Base-by-base conservation (phyloP, 2,329 filamentous ascomycete species). In the Colletotrichum eremochloae region DNA sequence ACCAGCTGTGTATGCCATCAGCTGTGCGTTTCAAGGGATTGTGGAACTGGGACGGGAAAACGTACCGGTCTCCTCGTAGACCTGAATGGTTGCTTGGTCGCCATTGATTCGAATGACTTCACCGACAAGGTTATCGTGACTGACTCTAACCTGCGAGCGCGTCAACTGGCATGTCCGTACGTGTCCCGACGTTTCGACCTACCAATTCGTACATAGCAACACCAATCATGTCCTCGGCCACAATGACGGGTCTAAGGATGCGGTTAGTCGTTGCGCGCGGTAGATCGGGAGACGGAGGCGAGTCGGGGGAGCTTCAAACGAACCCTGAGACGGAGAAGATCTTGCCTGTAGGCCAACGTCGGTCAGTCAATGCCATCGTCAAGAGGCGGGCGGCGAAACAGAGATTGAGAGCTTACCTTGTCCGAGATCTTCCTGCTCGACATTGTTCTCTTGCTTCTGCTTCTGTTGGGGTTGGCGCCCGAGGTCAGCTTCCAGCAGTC, bases 161-260 rank as follows among this genome's bases (percentile, higher is more conserved):
- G 55, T 73, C n/a, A 75, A 65, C 70, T 24, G 50, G 14, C 14
- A 7, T 53, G 40, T 31, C 31, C 62, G 36, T 4, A 36, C 36
- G 18, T 46, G 33, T 53, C 38, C 33, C 31, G 36, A 11, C 53
- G 12, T 24, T 38, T 18, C 36, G 61, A 83, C 91, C 78, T 88
- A 95, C 95, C 87, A 99, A 89, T 87, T 99, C 96, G 91, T 98
- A 98, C 96, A 99, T 99, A 84, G 96, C 95, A 89, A 96, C 96
- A 83, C 96, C 96, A 81, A 96, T 94, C 95, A 99, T 97, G 85
- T 98, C 92, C 87, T 98, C 96, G 82, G 96, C 96, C 78, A 99
- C 90, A 79, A 99, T 92, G 87, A 99, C 96, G 81, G 96, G 96
- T 77, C 94, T 92, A 76, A 55, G 61, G 56, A 60, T 44, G 46